Evolutionary conservation across 148 eudicot species (phyloP), one percentile per base, ranked within the genome.

Genomic region (Camellia lanceoleosa): DNA sequence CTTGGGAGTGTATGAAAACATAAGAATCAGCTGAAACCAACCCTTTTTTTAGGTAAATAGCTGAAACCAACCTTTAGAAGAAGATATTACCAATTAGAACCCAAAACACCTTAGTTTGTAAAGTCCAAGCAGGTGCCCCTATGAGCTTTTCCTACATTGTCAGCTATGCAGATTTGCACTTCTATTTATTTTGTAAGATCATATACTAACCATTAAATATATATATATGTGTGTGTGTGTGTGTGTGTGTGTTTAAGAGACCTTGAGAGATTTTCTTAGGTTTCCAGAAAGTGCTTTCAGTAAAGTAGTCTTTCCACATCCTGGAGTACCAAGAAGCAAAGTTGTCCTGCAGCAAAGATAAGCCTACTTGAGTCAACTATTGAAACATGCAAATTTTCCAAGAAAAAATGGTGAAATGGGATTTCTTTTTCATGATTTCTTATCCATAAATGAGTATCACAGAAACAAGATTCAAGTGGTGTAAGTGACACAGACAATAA

Each of bases 311-410:
- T 93, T 93, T 56, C 97, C 97, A 75, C 93, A 89, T 81, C 95
- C 93, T 14, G 95, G 97, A 74, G 97, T 95, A 68, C 97, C 97
- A 81, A 93, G 93, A 71, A 93, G 80, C 66, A 93, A 79, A 56
- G 91, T 90, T 85, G 90, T 86, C 84, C 95, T 93, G 91, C 87
- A 87, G 72, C 15, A 73, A 79, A 67, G 59, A 38, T 8, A 30
- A 75, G 49, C 16, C 51, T 16, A 69, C 14, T 68, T 67, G 16
- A 71, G 46, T 52, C 12, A 4, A 11, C 16, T 18, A n/a, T 15
- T n/a, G 2, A 5, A 76, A 9, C 4, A 55, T 73, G 8, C 16
- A 5, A 23, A 2, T 44, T 47, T n/a, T 3, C 4, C 51, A 1
- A 43, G 1, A 1, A 41, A 30, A 30, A 30, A 30, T 4, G 16